Evolutionary conservation across 2,329 filamentous ascomycete species (phyloP).

Genomic region (Xylaria sp.): DNA sequence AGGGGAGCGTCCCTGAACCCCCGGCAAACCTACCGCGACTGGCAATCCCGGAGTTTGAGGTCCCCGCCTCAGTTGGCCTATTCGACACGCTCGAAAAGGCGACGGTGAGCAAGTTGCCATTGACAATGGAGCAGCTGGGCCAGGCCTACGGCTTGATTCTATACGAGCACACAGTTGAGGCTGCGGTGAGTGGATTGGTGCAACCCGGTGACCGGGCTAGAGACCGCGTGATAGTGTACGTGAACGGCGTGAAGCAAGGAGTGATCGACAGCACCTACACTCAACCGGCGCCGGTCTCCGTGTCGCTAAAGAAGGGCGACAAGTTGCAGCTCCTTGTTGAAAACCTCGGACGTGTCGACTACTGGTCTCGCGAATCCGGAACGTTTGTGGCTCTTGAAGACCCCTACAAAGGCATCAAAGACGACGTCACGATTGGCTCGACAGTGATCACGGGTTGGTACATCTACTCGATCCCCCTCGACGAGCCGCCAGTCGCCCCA

Average conservation of each 20-base stretch:
- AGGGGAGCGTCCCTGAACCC: slow-evolving; percentile 35
- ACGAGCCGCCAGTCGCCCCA: slow-evolving; percentile 21
- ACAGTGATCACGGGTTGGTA: slow-evolving; percentile 35
- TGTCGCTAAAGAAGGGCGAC: slow-evolving; percentile 37
- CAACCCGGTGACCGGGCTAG: slow-evolving; percentile 39
- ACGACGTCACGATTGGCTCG: slow-evolving; percentile 38
- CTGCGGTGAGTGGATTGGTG: slow-evolving; percentile 31
- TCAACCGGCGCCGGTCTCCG: slow-evolving; percentile 34
- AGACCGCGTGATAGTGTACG: slow-evolving; percentile 44
- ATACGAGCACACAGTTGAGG: slow-evolving; percentile 36
- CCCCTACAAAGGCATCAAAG: slow-evolving; percentile 42
- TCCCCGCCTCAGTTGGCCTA: slow-evolving; percentile 36
- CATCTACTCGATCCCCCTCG: slow-evolving; percentile 36
- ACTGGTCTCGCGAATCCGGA: slow-evolving; percentile 33
- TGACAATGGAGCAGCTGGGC: slow-evolving; percentile 42
- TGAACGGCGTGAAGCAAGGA: slow-evolving; percentile 38
- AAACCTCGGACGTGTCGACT: slow-evolving; percentile 48
- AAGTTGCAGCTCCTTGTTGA: slow-evolving; percentile 42
- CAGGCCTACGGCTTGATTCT: slow-evolving; percentile 42
- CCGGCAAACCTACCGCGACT: slow-evolving; percentile 32
- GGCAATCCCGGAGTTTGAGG: slow-evolving; percentile 33
- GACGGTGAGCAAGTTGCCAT: slow-evolving; percentile 27
- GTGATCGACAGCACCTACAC: slow-evolving; percentile 44
- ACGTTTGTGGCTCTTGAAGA: slow-evolving; percentile 36
- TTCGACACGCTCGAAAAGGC: slow-evolving; percentile 34